phyloP scores from a whole-genome alignment of 202 grass and related monocot species.

The Setaria italica region DNA sequence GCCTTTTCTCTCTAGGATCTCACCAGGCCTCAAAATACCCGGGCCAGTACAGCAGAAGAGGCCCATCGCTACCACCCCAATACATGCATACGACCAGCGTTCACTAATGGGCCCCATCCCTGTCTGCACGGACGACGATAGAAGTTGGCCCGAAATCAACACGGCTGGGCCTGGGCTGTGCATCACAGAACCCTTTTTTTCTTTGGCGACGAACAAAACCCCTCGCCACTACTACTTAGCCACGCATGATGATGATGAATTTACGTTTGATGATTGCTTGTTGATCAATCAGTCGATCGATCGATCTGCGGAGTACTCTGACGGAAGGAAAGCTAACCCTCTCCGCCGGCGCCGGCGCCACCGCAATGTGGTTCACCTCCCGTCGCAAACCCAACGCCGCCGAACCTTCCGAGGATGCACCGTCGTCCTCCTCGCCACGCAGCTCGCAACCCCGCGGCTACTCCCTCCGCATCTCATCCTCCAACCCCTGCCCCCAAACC shows the following conservation, averaged over 20 bases:
- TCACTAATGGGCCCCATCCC: too few relatives aligned
- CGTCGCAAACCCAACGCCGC: not conserved
- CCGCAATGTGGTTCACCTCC: not conserved
- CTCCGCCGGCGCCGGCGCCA: not conserved
- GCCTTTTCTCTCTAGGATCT: too few relatives aligned
- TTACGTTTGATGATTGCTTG: not conserved
- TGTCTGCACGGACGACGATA: too few relatives aligned
- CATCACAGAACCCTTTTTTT: not conserved
- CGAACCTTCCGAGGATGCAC: not conserved
- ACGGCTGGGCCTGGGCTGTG: too few relatives aligned
- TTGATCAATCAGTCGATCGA: not conserved
- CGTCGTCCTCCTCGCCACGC: not conserved
- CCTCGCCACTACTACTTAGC: not conserved
- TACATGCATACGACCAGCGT: too few relatives aligned
- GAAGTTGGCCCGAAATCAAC: too few relatives aligned
- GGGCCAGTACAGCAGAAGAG: too few relatives aligned
- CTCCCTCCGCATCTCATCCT: not conserved
- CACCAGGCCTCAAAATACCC: too few relatives aligned
- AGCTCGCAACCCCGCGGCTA: not conserved
- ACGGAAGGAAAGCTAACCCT: not conserved
- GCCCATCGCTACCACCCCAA: too few relatives aligned
- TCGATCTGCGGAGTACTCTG: not conserved
- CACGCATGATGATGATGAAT: not conserved
- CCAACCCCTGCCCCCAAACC: not conserved
- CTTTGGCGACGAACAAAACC: too few relatives aligned